A percentile compares a stretch with the other conserved stretches of the same genome.
Evolutionary conservation across 129 eudicot species (phyloP).

Genomic region (Sambucus nigra): DNA sequence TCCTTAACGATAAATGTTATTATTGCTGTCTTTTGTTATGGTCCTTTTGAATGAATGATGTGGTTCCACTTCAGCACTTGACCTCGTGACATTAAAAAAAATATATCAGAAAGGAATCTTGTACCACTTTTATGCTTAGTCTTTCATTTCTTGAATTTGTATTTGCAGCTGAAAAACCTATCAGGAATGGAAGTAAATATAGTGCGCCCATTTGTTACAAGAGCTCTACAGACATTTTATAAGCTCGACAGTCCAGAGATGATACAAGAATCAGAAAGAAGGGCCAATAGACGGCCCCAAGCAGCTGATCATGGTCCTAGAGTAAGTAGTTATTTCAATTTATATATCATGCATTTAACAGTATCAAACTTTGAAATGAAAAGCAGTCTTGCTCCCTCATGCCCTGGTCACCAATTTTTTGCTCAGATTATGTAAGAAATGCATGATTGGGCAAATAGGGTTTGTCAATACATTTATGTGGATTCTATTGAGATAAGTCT

Average conservation of each 20-base stretch:
- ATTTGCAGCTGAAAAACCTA: conserved; percentile 57
- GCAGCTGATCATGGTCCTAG: conserved; percentile 75
- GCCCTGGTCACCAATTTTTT: not conserved
- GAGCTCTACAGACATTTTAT: conserved; percentile 72
- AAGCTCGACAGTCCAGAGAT: conserved; percentile 73
- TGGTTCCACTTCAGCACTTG: not conserved
- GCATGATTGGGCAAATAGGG: no score
- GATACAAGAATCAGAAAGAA: conserved; percentile 59
- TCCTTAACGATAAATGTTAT: no score
- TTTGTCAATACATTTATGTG: no score
- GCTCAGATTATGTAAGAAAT: not conserved
- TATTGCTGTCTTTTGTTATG: not conserved
- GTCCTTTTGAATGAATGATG: not conserved
- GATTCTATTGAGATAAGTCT: not conserved
- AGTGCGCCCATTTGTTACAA: conserved; percentile 77
- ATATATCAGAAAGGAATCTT: not conserved
- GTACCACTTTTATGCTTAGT: conserved; percentile 1
- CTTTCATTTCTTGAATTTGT: conserved; percentile 3
- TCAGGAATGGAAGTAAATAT: conserved; percentile 99
- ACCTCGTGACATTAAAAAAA: not conserved
- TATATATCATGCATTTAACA: not conserved
- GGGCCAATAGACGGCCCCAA: conserved; percentile 49
- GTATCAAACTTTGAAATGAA: not conserved
- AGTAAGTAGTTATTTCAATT: conserved; percentile 35
- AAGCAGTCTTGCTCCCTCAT: not conserved